Conservation (phyloP, 352 stramenopile species). For the Blastocystis sp. region DNA sequence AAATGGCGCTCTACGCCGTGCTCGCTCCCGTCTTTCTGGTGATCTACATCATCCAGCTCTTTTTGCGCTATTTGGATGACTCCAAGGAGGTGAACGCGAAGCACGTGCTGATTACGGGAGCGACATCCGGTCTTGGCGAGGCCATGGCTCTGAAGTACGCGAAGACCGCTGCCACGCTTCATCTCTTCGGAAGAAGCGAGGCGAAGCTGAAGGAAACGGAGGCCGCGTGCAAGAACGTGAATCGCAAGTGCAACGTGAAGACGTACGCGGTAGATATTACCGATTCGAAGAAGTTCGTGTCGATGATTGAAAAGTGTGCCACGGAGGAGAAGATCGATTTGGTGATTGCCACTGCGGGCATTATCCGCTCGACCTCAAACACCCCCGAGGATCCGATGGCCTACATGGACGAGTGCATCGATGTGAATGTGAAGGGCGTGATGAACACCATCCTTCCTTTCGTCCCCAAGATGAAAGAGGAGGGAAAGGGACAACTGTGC, state of each 20-base stretch:
- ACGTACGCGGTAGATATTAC: conserved; percentile 1
- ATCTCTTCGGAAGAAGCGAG: conserved; percentile 27
- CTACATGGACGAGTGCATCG: conserved; percentile 12
- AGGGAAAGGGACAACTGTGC: neutral
- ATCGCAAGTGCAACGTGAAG: conserved; percentile 21
- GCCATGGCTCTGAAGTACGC: conserved; percentile 7
- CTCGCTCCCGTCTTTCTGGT: conserved; percentile 6
- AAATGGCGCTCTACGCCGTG: neutral
- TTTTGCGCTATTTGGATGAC: conserved; percentile 15
- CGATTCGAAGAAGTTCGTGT: neutral
- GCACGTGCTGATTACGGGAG: conserved; percentile 42
- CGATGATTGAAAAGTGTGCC: neutral
- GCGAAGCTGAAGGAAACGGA: conserved; percentile 21
- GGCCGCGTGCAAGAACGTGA: conserved; percentile 4
- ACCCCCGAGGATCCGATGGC: neutral
- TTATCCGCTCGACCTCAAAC: conserved; percentile 12
- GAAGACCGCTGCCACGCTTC: conserved; percentile 7
- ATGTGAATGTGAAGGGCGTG: conserved; percentile 57
- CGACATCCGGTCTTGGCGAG: conserved; percentile 25
- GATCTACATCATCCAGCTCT: conserved; percentile 1
- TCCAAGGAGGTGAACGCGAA: conserved; percentile 8
- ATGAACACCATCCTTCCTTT: conserved; percentile 49
- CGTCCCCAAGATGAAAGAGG: conserved; percentile 41
- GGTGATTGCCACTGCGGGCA: conserved; percentile 22
- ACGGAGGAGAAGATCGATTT: conserved; percentile 34